Conservation (phyloP, 352 stramenopile species). For the Phytophthora brassicae region DNA sequence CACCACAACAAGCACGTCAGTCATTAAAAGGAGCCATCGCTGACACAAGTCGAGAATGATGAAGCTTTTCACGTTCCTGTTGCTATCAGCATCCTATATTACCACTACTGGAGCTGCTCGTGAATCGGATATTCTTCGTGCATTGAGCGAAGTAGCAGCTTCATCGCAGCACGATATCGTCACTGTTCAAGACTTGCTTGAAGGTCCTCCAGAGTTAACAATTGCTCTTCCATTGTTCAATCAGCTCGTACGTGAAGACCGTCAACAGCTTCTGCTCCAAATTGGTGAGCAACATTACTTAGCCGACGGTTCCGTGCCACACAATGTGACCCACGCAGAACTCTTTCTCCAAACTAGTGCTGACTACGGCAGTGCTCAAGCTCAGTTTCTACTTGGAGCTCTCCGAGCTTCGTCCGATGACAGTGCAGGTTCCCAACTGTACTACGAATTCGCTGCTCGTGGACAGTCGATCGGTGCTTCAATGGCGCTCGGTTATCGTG, state of each 20-base stretch:
- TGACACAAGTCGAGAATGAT: conserved; percentile 12
- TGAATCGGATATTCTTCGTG: conserved; percentile 20
- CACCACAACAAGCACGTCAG: conserved; percentile 18
- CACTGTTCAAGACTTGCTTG: conserved; percentile 21
- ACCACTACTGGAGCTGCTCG: conserved; percentile 1
- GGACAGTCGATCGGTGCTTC: conserved; percentile 40
- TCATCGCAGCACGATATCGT: background rate
- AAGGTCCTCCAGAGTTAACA: conserved; percentile 15
- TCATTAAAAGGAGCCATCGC: conserved; percentile 17
- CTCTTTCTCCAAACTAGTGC: conserved; percentile 51
- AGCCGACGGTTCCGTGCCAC: conserved; percentile 3
- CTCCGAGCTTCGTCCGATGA: conserved; percentile 23
- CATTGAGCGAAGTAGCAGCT: conserved; percentile 15
- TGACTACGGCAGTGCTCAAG: conserved; percentile 19
- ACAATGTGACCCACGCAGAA: conserved; percentile 25
- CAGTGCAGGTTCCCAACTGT: conserved; percentile 32
- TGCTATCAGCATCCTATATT: conserved; percentile 16
- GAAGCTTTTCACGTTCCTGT: conserved; percentile 8
- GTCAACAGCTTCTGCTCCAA: conserved; percentile 33
- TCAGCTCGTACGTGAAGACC: conserved; percentile 19
- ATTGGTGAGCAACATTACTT: conserved; percentile 46
- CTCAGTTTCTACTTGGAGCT: conserved; percentile 54
- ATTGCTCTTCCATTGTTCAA: conserved; percentile 28
- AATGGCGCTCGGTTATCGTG: conserved; percentile 75
- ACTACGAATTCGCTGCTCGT: conserved; percentile 62